Evolutionary conservation across 345 rosid species (phyloP).

Genomic region (Rhodamnia rubescens): DNA sequence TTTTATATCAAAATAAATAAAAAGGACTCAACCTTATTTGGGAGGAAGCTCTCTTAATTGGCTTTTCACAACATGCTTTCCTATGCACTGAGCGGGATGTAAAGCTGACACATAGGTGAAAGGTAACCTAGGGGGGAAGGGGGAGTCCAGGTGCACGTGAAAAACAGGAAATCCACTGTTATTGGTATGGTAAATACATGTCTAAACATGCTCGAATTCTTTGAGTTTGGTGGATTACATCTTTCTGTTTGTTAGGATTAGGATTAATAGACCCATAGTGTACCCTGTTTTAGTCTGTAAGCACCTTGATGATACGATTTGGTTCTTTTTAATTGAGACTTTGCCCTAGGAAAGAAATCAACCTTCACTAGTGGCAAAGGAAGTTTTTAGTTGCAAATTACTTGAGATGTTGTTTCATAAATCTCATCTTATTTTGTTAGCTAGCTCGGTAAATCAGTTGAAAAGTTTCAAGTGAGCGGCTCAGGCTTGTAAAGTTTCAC

Average conservation of each 20-base stretch:
- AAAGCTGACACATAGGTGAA: neutral
- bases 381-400: neutral
- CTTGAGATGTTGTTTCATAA: neutral
- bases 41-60: neutral
- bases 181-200: neutral
- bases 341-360: neutral
- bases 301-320: neutral
- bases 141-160: no score
- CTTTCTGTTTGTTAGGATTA: neutral
- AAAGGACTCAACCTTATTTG: neutral
- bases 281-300: neutral
- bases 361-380: neutral
- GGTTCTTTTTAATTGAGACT: neutral
- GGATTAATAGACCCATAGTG: neutral
- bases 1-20: neutral
- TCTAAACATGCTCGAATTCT: neutral
- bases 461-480: neutral
- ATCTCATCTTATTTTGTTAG: neutral
- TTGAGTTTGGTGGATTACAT: neutral
- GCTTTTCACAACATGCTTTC: neutral
- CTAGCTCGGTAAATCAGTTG: neutral
- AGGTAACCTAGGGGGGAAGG: neutral
- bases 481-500: neutral
- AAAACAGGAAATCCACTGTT: neutral
- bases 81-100: neutral